Percentiles rank a stretch among this genome's conserved stretches.
Evolutionary conservation across 345 rosid genomes (phyloP).

Genomic region (Heritiera littoralis): DNA sequence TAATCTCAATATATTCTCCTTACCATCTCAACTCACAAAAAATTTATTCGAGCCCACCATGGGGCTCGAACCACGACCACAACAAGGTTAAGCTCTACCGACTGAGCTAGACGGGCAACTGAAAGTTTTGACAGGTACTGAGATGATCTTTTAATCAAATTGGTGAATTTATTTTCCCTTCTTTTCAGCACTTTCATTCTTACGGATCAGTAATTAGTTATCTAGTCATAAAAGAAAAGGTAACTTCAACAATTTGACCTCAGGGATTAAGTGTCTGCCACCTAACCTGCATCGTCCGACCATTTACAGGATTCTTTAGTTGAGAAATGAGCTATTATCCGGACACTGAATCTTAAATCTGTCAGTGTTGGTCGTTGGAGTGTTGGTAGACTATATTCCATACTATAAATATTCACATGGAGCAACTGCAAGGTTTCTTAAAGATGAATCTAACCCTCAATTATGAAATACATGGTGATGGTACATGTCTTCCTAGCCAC

Average conservation of each 20-base stretch:
- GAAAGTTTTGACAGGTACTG: too few relatives aligned
- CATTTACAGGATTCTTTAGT: too few relatives aligned
- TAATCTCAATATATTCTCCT: too few relatives aligned
- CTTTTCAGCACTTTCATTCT: too few relatives aligned
- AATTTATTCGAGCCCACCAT: conserved; percentile 33
- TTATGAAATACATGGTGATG: conserved; percentile 8
- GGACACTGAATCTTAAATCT: neutral
- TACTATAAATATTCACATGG: neutral
- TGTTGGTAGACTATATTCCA: neutral
- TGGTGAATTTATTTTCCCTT: too few relatives aligned
- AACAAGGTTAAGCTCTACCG: conserved; percentile 52
- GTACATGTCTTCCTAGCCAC: conserved; percentile 29
- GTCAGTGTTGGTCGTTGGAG: neutral
- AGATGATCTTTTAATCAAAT: too few relatives aligned
- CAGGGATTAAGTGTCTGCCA: too few relatives aligned
- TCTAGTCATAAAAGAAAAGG: too few relatives aligned
- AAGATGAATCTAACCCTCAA: conserved; percentile 6
- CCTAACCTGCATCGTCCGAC: too few relatives aligned
- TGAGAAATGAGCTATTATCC: neutral
- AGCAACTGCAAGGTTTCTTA: neutral
- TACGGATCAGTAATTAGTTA: too few relatives aligned
- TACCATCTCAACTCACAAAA: too few relatives aligned
- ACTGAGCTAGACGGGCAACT: conserved; percentile 44
- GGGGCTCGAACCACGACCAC: conserved; percentile 58
- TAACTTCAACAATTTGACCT: too few relatives aligned